Percentiles rank a stretch among this genome's conserved stretches.
phyloP scores from a whole-genome alignment of 2,329 filamentous ascomycete genomes.

The Acarospora socialis region DNA sequence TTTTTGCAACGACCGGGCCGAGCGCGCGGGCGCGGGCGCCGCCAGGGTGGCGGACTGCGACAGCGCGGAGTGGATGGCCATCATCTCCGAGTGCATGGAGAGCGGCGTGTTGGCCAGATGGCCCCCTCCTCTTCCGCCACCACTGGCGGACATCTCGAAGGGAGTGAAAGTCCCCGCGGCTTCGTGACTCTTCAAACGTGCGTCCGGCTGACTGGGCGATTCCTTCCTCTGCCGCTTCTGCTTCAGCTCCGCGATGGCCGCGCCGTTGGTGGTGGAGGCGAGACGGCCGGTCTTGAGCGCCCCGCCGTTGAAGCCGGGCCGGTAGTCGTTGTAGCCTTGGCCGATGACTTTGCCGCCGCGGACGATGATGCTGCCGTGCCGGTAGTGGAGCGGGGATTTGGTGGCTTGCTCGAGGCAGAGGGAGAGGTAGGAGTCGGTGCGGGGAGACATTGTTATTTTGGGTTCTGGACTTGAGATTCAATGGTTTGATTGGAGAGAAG shows the following conservation, averaged over 20 bases:
- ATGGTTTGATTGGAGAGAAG: too few species aligned
- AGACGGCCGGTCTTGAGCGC: constrained; percentile 34
- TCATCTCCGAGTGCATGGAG: constrained; percentile 42
- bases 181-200: constrained; percentile 18
- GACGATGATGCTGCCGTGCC: constrained; percentile 37
- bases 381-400: constrained; percentile 35
- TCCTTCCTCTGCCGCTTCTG: constrained; percentile 21
- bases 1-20: constrained; percentile 33
- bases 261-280: constrained; percentile 16
- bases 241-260: constrained; percentile 19
- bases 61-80: constrained; percentile 39
- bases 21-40: constrained; percentile 17
- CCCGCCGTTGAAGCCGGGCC: constrained; percentile 35
- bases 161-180: constrained; percentile 18
- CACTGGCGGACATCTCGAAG: constrained; percentile 27
- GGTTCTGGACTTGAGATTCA: too few species aligned
- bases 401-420: constrained; percentile 39
- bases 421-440: constrained; percentile 33
- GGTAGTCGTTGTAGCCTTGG: constrained; percentile 37
- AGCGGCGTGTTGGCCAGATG: constrained; percentile 30
- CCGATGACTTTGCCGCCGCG: constrained; percentile 41
- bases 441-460: constrained; percentile 4
- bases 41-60: constrained; percentile 30
- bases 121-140: constrained; percentile 19
- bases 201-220: constrained; percentile 23